A percentile compares a stretch with the other conserved stretches of the same genome.
Evolutionary conservation across 2,329 filamentous ascomycete genomes (phyloP).

Genomic region (Pseudogymnoascus verrucosus): DNA sequence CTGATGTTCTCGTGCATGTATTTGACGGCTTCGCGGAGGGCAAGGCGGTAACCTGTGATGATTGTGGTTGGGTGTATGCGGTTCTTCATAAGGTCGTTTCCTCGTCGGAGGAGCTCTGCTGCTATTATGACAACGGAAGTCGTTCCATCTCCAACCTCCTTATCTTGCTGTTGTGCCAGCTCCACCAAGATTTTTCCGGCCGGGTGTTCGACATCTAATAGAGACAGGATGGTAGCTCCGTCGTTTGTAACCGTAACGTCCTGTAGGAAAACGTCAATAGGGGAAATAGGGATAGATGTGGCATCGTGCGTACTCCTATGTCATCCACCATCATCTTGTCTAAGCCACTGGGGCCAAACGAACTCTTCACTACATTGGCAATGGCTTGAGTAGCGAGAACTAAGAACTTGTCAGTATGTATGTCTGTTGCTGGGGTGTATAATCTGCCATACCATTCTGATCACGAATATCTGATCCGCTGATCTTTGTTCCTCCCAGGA

Average conservation of each 20-base stretch:
- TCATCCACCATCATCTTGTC: conserved; percentile 99
- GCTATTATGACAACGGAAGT: conserved; percentile 97
- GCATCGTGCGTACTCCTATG: conserved; percentile 63
- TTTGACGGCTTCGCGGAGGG: conserved; percentile 90
- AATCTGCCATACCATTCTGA: conserved; percentile 66
- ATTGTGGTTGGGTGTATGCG: conserved; percentile 99
- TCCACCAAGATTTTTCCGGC: conserved; percentile 98
- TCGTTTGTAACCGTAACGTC: conserved; percentile 99
- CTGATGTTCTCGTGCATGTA: conserved; percentile 99
- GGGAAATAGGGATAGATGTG: conserved; percentile 5
- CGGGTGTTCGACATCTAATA: conserved; percentile 95
- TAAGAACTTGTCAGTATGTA: conserved; percentile 30
- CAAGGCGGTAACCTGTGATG: conserved; percentile 95
- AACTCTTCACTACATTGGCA: conserved; percentile 97
- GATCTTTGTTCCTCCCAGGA: conserved; percentile 95
- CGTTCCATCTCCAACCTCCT: conserved; percentile 96
- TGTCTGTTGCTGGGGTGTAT: conserved; percentile 11
- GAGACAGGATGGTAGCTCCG: conserved; percentile 88
- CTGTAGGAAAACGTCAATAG: conserved; percentile 35
- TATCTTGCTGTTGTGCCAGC: conserved; percentile 95
- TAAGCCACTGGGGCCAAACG: conserved; percentile 90
- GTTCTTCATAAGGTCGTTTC: conserved; percentile 99
- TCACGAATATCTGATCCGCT: conserved; percentile 94
- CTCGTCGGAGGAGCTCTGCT: conserved; percentile 84
- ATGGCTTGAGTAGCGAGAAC: conserved; percentile 94